Percentiles rank a stretch among this genome's conserved stretches.
These are phyloP conservation scores for Niveomyces coronatus DNA, from an alignment of 2,329 filamentous ascomycete species.

Conservation along the genomic window DNA sequence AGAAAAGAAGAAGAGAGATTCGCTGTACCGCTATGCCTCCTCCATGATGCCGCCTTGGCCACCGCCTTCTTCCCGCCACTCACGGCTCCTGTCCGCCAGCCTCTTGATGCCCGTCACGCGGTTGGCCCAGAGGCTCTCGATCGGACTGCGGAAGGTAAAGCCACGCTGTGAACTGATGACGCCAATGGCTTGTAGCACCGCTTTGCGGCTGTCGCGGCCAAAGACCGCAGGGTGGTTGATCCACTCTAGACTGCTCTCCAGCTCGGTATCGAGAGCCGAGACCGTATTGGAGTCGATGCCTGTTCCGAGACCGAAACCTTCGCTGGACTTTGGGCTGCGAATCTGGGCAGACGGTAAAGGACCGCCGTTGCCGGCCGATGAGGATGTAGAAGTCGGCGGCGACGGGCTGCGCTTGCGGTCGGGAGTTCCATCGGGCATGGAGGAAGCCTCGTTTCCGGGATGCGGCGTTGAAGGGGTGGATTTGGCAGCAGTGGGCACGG, in stretches of 20 bases:
- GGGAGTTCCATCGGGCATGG: conserved; percentile 35
- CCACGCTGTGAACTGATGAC: conserved; percentile 91
- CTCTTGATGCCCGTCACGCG: conserved; percentile 72
- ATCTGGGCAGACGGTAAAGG: conserved; percentile 33
- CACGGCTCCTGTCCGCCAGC: conserved; percentile 72
- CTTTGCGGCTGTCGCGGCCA: conserved; percentile 85
- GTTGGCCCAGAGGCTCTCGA: conserved; percentile 81
- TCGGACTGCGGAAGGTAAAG: conserved; percentile 84
- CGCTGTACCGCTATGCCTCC: conserved; percentile 42
- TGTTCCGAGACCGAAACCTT: conserved; percentile 48
- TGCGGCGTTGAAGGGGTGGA: conserved; percentile 41
- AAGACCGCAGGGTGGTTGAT: conserved; percentile 96
- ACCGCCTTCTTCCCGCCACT: conserved; percentile 82
- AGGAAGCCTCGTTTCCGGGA: conserved; percentile 32
- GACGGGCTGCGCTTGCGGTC: conserved; percentile 47
- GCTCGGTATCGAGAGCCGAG: conserved; percentile 76
- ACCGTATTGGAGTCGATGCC: conserved; percentile 82
- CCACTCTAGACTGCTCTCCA: conserved; percentile 89
- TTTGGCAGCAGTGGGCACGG: conserved; percentile 50
- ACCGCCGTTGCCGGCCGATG: conserved; percentile 26
- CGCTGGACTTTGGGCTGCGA: conserved; percentile 42
- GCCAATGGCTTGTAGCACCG: conserved; percentile 89
- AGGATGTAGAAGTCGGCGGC: conserved; percentile 38
- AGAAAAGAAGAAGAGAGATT: neutral
- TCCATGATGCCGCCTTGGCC: conserved; percentile 58